Evolutionary conservation across 495 filamentous ascomycete genomes (phyloP), one percentile per base, ranked within the genome.

Genomic region (Penicillium pancosmium): DNA sequence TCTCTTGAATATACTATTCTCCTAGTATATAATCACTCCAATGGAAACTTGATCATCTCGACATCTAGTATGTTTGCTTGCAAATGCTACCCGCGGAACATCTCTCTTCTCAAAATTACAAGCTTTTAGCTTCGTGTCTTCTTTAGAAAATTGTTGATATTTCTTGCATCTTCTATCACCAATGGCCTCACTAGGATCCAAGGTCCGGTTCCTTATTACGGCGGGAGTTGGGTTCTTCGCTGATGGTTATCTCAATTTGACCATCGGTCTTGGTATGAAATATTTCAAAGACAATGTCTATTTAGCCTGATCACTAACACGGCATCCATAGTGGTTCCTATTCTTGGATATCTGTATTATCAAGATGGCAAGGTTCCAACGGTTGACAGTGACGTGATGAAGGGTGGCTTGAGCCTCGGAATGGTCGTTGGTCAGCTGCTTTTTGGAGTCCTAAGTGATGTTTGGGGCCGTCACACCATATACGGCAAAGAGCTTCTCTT

Each of bases 221-320:
- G 55, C 60, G 5, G 60, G 60, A 1, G 60, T 62, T 48, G 60
- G 60, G 21, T 62, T 62, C 49, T 62, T 62, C 16, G 60, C 54
- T 23, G 60, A 62, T 54, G 60, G 60, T 33, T 65, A 66, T 55
- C 53, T 66, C 2, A 66, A 66, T 36, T 50, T 66, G 8, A 59
- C 63, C 21, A 66, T 66, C 53, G 63, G 63, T 40, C 63, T 66
- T 10, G 60, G 63, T 66, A 56, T 35, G 56, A 47, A 12, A 4
- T 35, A 21, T 18, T 54, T 31, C 19, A 12, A 8, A 9, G 6
- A 33, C 6, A 36, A 38, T 38, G n/a, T 31, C 27, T 7, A 7
- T 31, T 31, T 6, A 31, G 5, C 8, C 8, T 1, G 6, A 6
- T 7, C 4, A n/a, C 36, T 38, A 38, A 38, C 25, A 9, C 44